Percentiles rank a stretch among this genome's conserved stretches.
These are phyloP conservation scores for Laetiporus sulphureus DNA, from an alignment of 1,284 basidiomycete species.

Conservation along the genomic window DNA sequence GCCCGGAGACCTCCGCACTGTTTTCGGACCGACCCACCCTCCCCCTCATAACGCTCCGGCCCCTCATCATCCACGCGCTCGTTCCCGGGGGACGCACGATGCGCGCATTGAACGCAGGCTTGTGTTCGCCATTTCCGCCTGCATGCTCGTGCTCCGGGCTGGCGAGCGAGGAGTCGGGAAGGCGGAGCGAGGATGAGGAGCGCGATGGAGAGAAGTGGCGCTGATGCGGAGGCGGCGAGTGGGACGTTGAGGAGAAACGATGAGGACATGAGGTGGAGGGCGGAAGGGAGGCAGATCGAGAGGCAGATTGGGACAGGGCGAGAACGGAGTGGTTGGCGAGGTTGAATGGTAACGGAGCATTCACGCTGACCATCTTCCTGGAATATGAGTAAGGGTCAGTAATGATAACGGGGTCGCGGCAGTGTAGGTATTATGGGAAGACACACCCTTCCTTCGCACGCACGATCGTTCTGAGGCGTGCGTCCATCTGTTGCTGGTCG, in stretches of 20 bases:
- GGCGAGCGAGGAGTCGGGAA: constrained; percentile 26
- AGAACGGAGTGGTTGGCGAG: constrained; percentile 41
- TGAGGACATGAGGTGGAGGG: constrained; percentile 9
- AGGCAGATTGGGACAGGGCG: constrained; percentile 26
- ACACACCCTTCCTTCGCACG: constrained; percentile 57
- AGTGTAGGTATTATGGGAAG: not conserved
- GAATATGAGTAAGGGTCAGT: constrained; percentile 1
- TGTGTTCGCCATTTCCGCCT: constrained; percentile 15
- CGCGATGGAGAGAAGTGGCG: constrained; percentile 24
- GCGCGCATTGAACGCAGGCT: constrained; percentile 22
- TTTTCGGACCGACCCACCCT: constrained; percentile 16
- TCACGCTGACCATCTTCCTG: constrained; percentile 72
- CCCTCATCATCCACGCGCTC: constrained; percentile 12
- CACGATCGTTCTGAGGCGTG: constrained; percentile 51
- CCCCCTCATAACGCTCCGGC: constrained; percentile 18
- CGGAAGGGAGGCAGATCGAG: constrained; percentile 12
- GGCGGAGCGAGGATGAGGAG: constrained; percentile 25
- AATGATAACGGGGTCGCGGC: constrained; percentile 2
- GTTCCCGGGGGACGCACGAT: constrained; percentile 17
- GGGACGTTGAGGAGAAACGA: constrained; percentile 2
- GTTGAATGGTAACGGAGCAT: constrained; percentile 58
- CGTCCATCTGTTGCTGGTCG: constrained; percentile 47
- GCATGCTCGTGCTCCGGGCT: constrained; percentile 22
- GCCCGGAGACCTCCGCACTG: not conserved
- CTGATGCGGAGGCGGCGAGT: constrained; percentile 13